These are phyloP conservation scores for Xylariaceae sp. DNA, from an alignment of 2,329 filamentous ascomycete species.

Conservation along the genomic window DNA sequence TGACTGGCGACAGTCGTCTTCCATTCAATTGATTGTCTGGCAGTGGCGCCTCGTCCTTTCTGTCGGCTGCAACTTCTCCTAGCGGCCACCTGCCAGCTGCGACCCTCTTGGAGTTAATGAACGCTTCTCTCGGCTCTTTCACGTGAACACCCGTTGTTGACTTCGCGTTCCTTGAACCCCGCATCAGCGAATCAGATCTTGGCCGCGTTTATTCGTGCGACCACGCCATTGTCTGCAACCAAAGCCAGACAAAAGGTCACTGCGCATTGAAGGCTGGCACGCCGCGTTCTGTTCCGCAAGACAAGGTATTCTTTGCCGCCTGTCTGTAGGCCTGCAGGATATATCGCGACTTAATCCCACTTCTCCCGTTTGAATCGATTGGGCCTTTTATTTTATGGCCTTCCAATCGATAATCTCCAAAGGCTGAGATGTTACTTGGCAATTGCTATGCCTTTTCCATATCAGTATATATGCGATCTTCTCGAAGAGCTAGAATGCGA, in stretches of 20 bases:
- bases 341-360: background rate
- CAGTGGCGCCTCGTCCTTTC: too few species aligned
- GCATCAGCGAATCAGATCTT: background rate
- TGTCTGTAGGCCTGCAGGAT: constrained; percentile 1
- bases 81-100: too few species aligned
- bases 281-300: background rate
- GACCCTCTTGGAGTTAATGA: too few species aligned
- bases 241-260: background rate
- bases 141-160: background rate
- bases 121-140: too few species aligned
- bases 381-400: too few species aligned
- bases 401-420: too few species aligned
- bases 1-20: too few species aligned
- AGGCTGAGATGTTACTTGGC: too few species aligned
- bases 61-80: too few species aligned
- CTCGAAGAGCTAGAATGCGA: constrained; percentile 61
- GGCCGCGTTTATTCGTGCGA: too few species aligned
- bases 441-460: constrained; percentile 52
- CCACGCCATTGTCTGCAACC: constrained; percentile 1
- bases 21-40: too few species aligned
- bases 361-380: background rate
- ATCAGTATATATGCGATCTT: constrained; percentile 68
- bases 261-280: background rate
- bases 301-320: constrained; percentile 7
- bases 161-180: background rate